Conservation (phyloP, 192 early-diverging fungal genomes). For the Pilobolus umbonatus region DNA sequence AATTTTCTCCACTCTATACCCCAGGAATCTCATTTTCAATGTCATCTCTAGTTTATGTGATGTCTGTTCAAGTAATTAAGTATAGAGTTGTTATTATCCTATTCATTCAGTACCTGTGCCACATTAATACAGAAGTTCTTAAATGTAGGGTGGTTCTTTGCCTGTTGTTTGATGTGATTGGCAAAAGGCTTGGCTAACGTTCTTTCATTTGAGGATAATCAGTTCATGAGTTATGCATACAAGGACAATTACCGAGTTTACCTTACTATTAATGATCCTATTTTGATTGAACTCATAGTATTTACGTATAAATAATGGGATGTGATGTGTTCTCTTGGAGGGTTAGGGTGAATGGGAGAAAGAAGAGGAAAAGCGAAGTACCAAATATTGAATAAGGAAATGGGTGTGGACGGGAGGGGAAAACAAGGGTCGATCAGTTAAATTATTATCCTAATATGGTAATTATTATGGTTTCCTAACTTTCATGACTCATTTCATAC, state of each 20-base stretch:
- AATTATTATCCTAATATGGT: background rate
- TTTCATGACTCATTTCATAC: too few relatives aligned
- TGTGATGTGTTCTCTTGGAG: background rate
- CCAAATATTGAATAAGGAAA: too few relatives aligned
- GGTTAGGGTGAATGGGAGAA: background rate
- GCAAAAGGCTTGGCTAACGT: conserved; percentile 40
- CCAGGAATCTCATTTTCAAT: conserved; percentile 76
- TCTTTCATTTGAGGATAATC: conserved; percentile 13
- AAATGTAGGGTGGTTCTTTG: conserved; percentile 52
- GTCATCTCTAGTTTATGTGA: conserved; percentile 79
- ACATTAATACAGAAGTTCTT: conserved; percentile 68
- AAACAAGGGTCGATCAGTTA: background rate
- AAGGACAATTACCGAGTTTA: background rate
- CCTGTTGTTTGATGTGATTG: conserved; percentile 37
- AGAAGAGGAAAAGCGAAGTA: background rate
- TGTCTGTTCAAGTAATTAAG: conserved; percentile 21
- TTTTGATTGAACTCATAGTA: conserved; percentile 24
- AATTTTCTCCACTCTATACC: conserved; percentile 68
- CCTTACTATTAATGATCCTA: conserved; percentile 25
- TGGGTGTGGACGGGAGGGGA: too few relatives aligned
- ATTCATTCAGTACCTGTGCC: conserved; percentile 48
- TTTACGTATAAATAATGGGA: background rate
- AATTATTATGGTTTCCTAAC: background rate
- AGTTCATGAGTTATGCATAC: background rate
- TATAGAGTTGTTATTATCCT: background rate